Evolutionary conservation across 1,139 yeast genomes (phyloP).

Genomic region (Kodamaea suecica): DNA sequence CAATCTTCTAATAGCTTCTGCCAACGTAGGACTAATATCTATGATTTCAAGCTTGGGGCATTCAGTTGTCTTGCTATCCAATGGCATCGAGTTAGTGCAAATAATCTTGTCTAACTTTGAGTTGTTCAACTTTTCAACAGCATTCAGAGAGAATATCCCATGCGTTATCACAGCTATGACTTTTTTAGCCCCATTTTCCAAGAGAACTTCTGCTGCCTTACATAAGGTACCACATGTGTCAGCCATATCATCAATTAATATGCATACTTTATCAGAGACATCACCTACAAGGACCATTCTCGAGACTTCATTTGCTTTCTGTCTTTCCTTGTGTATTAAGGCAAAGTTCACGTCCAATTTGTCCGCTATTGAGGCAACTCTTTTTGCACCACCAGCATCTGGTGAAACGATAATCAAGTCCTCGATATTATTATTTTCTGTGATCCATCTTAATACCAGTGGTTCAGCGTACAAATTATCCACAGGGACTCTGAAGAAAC

Average conservation of each 20-base stretch:
- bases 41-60: constrained; percentile 63
- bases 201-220: constrained; percentile 68
- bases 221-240: constrained; percentile 82
- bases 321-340: constrained; percentile 77
- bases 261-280: constrained; percentile 65
- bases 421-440: constrained; percentile 44
- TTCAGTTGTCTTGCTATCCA: constrained; percentile 46
- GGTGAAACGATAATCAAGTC: constrained; percentile 71
- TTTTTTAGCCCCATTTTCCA: constrained; percentile 62
- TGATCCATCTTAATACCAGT: constrained; percentile 64
- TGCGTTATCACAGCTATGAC: constrained; percentile 79
- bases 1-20: constrained; percentile 76
- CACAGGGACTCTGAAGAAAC: constrained; percentile 77
- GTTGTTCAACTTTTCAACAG: constrained; percentile 57
- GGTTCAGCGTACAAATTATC: constrained; percentile 84
- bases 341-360: constrained; percentile 75
- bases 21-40: constrained; percentile 70
- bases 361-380: constrained; percentile 79
- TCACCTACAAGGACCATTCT: constrained; percentile 79
- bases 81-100: constrained; percentile 76
- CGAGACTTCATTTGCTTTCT: constrained; percentile 73
- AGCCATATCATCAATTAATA: constrained; percentile 79
- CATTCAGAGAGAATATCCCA: constrained; percentile 73
- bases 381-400: constrained; percentile 84
- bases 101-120: constrained; percentile 60